Evolutionary conservation across 306 rosid genomes (phyloP), one percentile per base, ranked within the genome.

Genomic region (Senna tora): DNA sequence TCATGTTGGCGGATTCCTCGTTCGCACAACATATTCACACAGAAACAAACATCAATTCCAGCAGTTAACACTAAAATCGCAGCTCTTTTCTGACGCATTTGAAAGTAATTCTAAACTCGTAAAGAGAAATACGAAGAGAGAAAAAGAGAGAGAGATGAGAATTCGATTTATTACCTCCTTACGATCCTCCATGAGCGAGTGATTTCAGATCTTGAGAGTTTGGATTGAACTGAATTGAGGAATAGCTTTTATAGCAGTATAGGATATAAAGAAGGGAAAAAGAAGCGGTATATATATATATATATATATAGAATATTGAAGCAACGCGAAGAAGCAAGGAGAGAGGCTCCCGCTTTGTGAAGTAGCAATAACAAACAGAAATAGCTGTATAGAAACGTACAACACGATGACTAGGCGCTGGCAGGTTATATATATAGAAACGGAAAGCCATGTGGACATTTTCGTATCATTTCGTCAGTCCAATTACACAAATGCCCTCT

Each of bases 81-180:
- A 63, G 15, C 49, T 45, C 39, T 6, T 50, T 67, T 46, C 50
- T 56, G 19, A 7, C 7, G n/a, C 16, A n/a, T 73, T 67, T 50
- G 53, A 15, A 21, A 16, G 69, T 74, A 72, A 69, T 71, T n/a
- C n/a, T 56, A 63, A 83, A 60, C 78, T 73, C 30, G 58, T 12
- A n/a, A 51, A 65, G 69, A 19, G 36, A 36, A 17, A 41, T 13
- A 70, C 12, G 14, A 20, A 71, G 22, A 70, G 61, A 15, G 39
- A 66, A 38, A 75, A 38, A 75, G 59, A 49, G 57, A 49, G 57
- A 75, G 14, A 67, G 53, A 74, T 20, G n/a, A 25, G 65, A 63
- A 76, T 2, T 39, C n/a, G n/a, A n/a, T n/a, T n/a, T n/a, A n/a
- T n/a, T 74, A 91, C 98, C 96, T 93, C 97, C 83, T 93, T 93